These are phyloP conservation scores for Stenogyne calaminthoides DNA, from an alignment of 305 asterid genomes.

Conservation along the genomic window DNA sequence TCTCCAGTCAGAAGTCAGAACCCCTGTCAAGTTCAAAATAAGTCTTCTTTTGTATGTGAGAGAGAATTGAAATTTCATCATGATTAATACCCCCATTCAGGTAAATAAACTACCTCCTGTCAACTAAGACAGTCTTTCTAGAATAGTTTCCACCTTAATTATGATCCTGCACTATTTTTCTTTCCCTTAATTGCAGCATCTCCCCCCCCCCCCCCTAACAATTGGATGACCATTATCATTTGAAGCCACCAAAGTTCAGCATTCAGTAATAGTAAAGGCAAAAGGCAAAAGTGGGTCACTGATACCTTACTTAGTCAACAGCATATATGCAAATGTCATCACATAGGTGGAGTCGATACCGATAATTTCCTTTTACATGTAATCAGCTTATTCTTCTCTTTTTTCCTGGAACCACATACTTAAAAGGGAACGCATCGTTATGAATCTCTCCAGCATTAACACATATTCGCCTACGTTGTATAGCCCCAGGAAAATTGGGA, in stretches of 20 bases:
- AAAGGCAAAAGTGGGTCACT: too few species aligned
- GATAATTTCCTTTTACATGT: constrained; percentile 13
- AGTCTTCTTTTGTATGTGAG: constrained; percentile 25
- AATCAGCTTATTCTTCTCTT: constrained; percentile 21
- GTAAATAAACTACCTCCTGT: constrained; percentile 22
- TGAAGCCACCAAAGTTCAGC: too few species aligned
- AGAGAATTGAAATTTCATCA: constrained; percentile 16
- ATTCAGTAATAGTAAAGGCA: too few species aligned
- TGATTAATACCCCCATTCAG: constrained; percentile 13
- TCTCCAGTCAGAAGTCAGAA: constrained; percentile 18
- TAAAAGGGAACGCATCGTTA: constrained; percentile 6
- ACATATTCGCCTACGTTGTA: constrained; percentile 13
- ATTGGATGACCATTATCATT: constrained; percentile 20
- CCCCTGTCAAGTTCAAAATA: constrained; percentile 22
- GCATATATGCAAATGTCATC: constrained; percentile 13
- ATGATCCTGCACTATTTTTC: constrained; percentile 11
- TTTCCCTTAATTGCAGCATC: background rate
- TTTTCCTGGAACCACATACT: constrained; percentile 5
- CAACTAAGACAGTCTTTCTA: constrained; percentile 16
- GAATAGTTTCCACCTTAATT: constrained; percentile 3
- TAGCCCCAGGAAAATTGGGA: constrained; percentile 14
- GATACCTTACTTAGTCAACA: constrained; percentile 19
- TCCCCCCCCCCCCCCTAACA: background rate
- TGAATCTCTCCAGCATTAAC: constrained; percentile 27
- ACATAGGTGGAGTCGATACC: background rate